Evolutionary conservation across 768 basidiomycete genomes (phyloP).

Genomic region (Filobasidium wieringae): DNA sequence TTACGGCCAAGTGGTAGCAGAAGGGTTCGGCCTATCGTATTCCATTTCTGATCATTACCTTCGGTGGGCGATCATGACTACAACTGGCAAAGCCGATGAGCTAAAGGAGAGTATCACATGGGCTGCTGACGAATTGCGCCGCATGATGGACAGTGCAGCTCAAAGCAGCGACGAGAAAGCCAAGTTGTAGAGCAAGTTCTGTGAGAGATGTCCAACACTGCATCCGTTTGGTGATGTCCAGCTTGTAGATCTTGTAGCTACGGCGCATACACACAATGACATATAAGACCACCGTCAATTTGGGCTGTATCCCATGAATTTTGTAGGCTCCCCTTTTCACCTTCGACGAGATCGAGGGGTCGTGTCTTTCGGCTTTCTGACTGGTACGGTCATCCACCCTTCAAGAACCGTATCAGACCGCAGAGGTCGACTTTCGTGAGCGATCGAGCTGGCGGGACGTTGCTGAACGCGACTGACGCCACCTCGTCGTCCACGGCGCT

Average conservation of each 20-base stretch:
- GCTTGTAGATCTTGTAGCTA: no score
- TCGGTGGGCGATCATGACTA: constrained; percentile 82
- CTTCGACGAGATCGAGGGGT: no score
- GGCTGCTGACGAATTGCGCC: constrained; percentile 64
- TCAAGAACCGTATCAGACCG: not conserved
- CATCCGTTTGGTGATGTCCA: no score
- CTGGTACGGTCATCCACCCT: not conserved
- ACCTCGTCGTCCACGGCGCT: not conserved
- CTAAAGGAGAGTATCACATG: constrained; percentile 68
- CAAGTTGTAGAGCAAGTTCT: constrained; percentile 26
- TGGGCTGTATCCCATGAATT: no score
- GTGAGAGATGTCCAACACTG: no score
- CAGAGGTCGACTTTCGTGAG: not conserved
- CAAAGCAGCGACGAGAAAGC: constrained; percentile 32
- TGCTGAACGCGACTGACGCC: not conserved
- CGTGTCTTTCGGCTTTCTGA: not conserved
- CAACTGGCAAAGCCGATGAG: constrained; percentile 51
- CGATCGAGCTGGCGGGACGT: not conserved
- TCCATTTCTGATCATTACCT: constrained; percentile 72
- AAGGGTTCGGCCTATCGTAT: constrained; percentile 86
- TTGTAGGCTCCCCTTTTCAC: no score
- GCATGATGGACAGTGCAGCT: constrained; percentile 59
- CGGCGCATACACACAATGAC: no score
- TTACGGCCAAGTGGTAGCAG: constrained; percentile 59
- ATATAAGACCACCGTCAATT: no score